Evolutionary conservation across 352 stramenopile species (phyloP), one percentile per base, ranked within the genome.

Genomic region (Pythium scleroteichum): DNA sequence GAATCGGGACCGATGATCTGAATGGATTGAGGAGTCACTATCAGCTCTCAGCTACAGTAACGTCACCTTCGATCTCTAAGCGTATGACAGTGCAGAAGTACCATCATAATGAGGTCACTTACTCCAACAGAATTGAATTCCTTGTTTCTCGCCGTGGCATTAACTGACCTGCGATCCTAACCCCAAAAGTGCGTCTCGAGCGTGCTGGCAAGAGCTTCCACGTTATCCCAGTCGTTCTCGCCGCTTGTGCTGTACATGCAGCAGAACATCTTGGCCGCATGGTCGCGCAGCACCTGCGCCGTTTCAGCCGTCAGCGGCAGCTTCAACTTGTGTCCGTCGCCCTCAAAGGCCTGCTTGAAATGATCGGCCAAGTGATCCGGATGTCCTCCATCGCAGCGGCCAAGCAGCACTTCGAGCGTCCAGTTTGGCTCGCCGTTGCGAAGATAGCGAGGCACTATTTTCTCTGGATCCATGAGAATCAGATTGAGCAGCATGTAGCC

Each of bases 211-310:
- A 50, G 20, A 3, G 14, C 4, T 50, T 50, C 44, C 14, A 33
- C 20, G 24, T 50, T n/a, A 16, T 9, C 14, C 24, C 14, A 50
- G 20, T 50, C 10, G 29, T 71, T 71, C 20, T 68, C 49, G 7
- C 63, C 63, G 13, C 59, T 67, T 13, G 69, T 69, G 46, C 59
- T 72, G 56, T 74, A 68, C 9, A 72, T 49, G 33, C 58, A 71
- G 14, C 68, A 66, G 13, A 71, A 71, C 0, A 78, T 57, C 42
- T 64, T 39, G 5, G 65, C 69, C 19, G 59, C 59, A 24, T 75
- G 58, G 35, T 73, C 55, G 7, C 69, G 55, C 38, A 74, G 59
- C 19, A 44, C 60, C 53, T 69, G 59, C 24, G 64, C 40, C 23
- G 57, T 33, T 1, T 65, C 64, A 0, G 55, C 47, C 5, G 56